A percentile compares a stretch with the other conserved stretches of the same genome.
These are phyloP conservation scores for Phlegmacium glaucopus DNA, from an alignment of 768 basidiomycete genomes.

Conservation along the genomic window DNA sequence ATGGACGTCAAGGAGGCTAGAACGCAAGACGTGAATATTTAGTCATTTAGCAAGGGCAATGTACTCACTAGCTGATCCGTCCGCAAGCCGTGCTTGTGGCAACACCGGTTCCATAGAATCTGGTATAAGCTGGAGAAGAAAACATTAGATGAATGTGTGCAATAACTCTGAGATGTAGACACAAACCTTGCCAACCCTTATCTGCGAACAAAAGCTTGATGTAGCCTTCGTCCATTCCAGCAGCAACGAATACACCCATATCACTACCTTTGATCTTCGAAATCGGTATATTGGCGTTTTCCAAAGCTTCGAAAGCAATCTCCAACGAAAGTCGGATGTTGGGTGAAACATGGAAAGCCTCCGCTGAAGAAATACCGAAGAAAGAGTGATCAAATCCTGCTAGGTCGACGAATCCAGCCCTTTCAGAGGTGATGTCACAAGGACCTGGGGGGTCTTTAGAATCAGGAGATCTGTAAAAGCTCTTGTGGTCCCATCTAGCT, in stretches of 20 bases:
- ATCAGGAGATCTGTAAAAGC: conserved; percentile 24
- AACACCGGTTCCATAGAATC: conserved; percentile 31
- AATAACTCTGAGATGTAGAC: neutral
- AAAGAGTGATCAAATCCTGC: conserved; percentile 31
- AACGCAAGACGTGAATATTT: neutral
- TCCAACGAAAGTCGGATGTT: conserved; percentile 30
- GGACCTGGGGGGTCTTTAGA: conserved; percentile 21
- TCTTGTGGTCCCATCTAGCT: conserved; percentile 34
- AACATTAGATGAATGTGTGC: neutral
- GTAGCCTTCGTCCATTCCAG: conserved; percentile 30
- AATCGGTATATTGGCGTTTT: conserved; percentile 32
- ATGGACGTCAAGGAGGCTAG: conserved; percentile 30
- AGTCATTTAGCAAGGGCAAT: neutral
- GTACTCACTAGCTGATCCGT: conserved; percentile 33
- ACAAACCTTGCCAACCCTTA: conserved; percentile 28
- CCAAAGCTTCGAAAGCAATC: conserved; percentile 32
- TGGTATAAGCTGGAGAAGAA: conserved; percentile 23
- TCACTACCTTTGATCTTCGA: conserved; percentile 29
- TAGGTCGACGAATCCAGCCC: conserved; percentile 30
- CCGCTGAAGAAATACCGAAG: conserved; percentile 32
- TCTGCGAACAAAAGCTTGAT: conserved; percentile 25
- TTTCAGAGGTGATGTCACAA: conserved; percentile 28
- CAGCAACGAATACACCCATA: conserved; percentile 31
- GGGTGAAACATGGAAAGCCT: conserved; percentile 30
- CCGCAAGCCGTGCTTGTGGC: conserved; percentile 31